Evolutionary conservation across 163 green algal species (phyloP).

Genomic region (Chloromonas sp.): DNA sequence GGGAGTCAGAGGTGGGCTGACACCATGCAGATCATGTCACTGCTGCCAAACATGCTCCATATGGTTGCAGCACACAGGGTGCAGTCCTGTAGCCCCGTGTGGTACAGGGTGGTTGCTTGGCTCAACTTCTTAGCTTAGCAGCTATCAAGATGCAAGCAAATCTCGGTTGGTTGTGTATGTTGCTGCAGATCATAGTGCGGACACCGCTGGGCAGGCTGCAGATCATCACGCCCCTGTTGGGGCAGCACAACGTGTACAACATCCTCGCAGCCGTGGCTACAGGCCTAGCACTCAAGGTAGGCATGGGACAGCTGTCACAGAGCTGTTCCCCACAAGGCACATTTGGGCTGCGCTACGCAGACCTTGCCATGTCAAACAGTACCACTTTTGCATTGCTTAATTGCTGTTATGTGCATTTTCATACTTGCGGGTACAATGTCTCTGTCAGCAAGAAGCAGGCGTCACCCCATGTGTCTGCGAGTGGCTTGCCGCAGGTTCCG

Average conservation of each 20-base stretch:
- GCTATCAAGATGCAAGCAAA: too few species aligned
- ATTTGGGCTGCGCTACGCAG: too few species aligned
- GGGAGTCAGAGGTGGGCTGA: slow-evolving; percentile 66
- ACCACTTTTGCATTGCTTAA: not conserved
- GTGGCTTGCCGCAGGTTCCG: slow-evolving; percentile 10
- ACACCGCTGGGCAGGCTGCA: slow-evolving; percentile 73
- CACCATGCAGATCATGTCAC: too few species aligned
- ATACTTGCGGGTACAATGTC: not conserved
- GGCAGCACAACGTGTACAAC: slow-evolving; percentile 85
- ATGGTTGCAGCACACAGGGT: too few species aligned
- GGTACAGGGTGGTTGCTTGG: too few species aligned
- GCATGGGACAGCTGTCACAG: not conserved
- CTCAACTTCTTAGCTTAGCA: too few species aligned
- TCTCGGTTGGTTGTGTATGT: too few species aligned
- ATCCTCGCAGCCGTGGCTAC: slow-evolving; percentile 82
- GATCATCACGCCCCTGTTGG: slow-evolving; percentile 76
- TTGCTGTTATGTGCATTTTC: not conserved
- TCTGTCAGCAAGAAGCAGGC: not conserved
- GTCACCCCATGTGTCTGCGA: not conserved
- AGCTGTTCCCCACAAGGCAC: too few species aligned
- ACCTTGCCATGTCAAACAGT: too few species aligned
- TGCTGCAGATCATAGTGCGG: slow-evolving; percentile 51
- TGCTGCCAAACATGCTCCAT: too few species aligned
- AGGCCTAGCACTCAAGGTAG: slow-evolving; percentile 42
- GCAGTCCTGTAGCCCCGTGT: too few species aligned